A percentile compares a stretch with the other conserved stretches of the same genome.
Evolutionary conservation across 169 alveolate genomes (phyloP).

Genomic region (Plasmodium cynomolgi): DNA sequence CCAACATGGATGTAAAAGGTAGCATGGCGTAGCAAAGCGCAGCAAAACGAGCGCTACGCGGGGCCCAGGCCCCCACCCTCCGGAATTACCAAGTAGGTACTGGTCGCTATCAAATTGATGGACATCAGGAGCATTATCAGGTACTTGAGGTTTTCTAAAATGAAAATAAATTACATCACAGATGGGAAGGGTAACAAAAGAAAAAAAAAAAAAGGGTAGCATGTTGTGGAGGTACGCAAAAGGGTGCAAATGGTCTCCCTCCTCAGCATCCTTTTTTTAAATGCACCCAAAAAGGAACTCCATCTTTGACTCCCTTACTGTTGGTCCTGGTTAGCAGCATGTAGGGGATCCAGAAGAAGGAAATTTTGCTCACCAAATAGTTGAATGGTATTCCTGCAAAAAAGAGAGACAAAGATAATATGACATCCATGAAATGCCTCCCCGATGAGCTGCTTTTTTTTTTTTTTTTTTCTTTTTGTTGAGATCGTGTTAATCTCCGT

Average conservation of each 20-base stretch:
- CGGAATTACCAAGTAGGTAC: constrained; percentile 60
- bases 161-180: neutral
- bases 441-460: neutral
- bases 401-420: constrained; percentile 4
- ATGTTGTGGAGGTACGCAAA: neutral
- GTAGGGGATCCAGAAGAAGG: constrained; percentile 72
- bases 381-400: constrained; percentile 55
- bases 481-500: neutral
- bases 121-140: constrained; percentile 37
- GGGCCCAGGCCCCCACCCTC: neutral
- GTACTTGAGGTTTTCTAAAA: constrained; percentile 45
- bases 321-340: constrained; percentile 12
- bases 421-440: neutral
- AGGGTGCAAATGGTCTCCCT: neutral
- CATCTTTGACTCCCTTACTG: constrained; percentile 6
- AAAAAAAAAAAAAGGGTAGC: neutral
- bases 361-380: constrained; percentile 42
- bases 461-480: neutral
- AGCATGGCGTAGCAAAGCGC: neutral
- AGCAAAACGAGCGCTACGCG: neutral
- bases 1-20: neutral
- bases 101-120: constrained; percentile 34
- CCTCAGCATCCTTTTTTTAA: neutral
- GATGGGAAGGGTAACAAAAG: neutral
- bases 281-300: neutral